Conservation (phyloP, 78 protist species). For the Dictyostelium purpureum region DNA sequence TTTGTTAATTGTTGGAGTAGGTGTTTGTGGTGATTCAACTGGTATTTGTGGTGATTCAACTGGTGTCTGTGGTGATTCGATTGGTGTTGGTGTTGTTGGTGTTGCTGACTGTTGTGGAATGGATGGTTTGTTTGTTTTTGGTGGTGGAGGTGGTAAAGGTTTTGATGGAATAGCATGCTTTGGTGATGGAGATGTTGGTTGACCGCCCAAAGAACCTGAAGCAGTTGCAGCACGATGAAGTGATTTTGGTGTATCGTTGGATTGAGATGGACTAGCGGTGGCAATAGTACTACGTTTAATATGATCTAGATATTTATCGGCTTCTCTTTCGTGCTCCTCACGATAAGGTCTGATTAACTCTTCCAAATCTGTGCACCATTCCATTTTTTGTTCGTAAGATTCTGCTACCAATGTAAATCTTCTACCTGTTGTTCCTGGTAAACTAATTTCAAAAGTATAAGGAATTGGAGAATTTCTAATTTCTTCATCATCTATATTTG, state of each 20-base stretch:
- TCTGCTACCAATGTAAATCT: conserved; percentile 43
- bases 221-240: conserved; percentile 40
- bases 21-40: not conserved
- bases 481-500: conserved; percentile 33
- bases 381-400: conserved; percentile 75
- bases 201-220: not conserved
- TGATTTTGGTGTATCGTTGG: conserved; percentile 40
- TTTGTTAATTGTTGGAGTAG: not conserved
- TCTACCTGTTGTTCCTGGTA: conserved; percentile 51
- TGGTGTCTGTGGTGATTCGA: not conserved
- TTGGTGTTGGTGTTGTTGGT: not conserved
- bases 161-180: conserved; percentile 31
- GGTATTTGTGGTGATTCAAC: not conserved
- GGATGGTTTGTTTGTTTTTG: conserved; percentile 12
- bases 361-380: conserved; percentile 58
- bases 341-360: conserved; percentile 28
- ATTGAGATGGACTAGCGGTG: conserved; percentile 14
- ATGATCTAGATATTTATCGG: conserved; percentile 42
- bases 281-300: conserved; percentile 42
- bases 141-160: conserved; percentile 76
- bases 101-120: not conserved
- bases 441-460: conserved; percentile 52
- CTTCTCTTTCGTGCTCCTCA: conserved; percentile 23
- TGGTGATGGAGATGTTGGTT: not conserved
- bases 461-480: not conserved